Base-by-base conservation (phyloP, 2,329 filamentous ascomycete genomes). In the Camillea tinctor region DNA sequence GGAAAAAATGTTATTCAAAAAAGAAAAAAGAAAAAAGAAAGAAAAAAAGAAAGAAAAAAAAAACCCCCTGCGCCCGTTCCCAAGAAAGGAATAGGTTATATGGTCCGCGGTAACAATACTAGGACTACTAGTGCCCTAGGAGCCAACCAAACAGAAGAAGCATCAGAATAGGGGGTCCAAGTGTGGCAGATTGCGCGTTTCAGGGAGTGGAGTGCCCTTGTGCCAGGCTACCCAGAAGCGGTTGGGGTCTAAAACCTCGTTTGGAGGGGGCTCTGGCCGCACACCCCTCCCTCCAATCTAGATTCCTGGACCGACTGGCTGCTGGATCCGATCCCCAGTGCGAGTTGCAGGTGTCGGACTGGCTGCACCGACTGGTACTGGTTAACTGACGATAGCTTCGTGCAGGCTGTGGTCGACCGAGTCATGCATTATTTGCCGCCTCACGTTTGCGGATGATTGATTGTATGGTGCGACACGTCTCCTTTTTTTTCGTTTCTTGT, bases 241-340 rank as follows among this genome's bases (percentile, higher is more conserved):
- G 58, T 66, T 66, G 64, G 68, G 66, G 68, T 70, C 67, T 66
- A 67, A 71, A 69, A 68, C 63, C 56, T 62, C 62, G 26, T 30
- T 52, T 63, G 59, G 54, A 58, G 55, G 54, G 59, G 55, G 59
- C 60, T 65, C 61, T 63, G 60, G 62, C 62, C 44, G 61, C 64
- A 67, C 64, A 62, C 65, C 67, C 60, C 64, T 61, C 65, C 67
- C 60, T 68, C 62, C 68, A 64, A 60, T 58, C 56, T 56, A 60
- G 30, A 58, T 58, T 57, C 55, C 40, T 44, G 59, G 57, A 55
- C 53, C 59, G 52, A 64, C 58, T 63, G 57, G 66, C 55, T 64
- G 55, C 58, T 62, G 57, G 55, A 53, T 57, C 57, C 55, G 58
- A 52, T 54, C 36, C 54, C 59, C 68, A 70, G 68, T 71, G 69